phyloP scores from a whole-genome alignment of 768 basidiomycete genomes.

The Lactarius psammicola region DNA sequence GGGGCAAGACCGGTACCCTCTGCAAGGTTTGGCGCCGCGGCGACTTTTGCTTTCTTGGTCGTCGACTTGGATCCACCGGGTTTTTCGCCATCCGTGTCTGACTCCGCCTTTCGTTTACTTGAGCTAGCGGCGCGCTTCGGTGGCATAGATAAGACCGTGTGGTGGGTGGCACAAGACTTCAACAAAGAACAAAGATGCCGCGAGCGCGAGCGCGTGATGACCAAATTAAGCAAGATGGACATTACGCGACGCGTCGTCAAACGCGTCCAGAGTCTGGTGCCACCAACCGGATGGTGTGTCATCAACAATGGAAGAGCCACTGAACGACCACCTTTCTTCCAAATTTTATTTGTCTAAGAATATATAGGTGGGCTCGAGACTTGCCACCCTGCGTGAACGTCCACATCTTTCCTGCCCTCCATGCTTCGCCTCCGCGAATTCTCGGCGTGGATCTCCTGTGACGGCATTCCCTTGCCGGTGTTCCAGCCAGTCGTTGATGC shows the following conservation, averaged over 20 bases:
- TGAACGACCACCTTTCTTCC: not conserved
- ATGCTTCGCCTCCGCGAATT: constrained; percentile 55
- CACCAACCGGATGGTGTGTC: not conserved
- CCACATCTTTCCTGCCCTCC: not conserved
- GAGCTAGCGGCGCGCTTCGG: constrained; percentile 20
- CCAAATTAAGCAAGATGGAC: not conserved
- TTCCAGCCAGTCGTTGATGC: constrained; percentile 53
- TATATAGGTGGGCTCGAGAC: not conserved
- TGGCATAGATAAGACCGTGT: constrained; percentile 3
- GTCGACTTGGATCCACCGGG: not conserved
- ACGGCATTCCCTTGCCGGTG: constrained; percentile 50
- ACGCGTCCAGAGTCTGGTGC: too few species aligned
- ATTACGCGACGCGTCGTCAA: constrained; percentile 3
- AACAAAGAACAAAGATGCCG: not conserved
- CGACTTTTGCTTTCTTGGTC: constrained; percentile 23
- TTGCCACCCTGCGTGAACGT: not conserved
- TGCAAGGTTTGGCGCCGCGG: constrained; percentile 3
- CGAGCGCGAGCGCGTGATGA: not conserved
- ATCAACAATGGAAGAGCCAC: not conserved
- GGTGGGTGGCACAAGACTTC: not conserved
- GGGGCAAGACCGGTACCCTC: constrained; percentile 29
- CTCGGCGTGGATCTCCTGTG: constrained; percentile 65
- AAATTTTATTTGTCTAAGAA: not conserved
- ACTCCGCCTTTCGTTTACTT: constrained; percentile 20
- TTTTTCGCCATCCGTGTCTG: constrained; percentile 16